Conservation (phyloP, 768 basidiomycete species). For the Lactarius sanguifluus region DNA sequence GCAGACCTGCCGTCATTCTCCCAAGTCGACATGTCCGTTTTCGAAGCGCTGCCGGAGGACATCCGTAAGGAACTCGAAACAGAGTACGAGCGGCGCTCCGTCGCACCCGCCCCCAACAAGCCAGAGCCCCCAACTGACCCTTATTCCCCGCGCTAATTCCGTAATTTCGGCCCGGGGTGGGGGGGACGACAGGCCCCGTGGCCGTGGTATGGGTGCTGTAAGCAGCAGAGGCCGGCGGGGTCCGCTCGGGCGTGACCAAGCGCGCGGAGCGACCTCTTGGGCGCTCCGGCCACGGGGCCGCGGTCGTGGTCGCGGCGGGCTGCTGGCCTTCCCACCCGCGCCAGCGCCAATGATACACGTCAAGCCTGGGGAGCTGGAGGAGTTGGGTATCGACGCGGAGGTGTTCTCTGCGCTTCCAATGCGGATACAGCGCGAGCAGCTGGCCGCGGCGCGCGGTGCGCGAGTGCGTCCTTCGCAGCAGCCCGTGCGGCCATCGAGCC, state of each 20-base stretch:
- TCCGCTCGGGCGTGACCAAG: neutral
- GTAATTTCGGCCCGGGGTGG: slow-evolving; percentile 9
- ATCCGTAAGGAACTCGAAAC: slow-evolving; percentile 65
- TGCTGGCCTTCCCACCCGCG: slow-evolving; percentile 38
- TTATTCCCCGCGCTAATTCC: slow-evolving; percentile 14
- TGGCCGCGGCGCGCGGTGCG: slow-evolving; percentile 56
- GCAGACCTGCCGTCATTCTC: slow-evolving; percentile 64
- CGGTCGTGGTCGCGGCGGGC: neutral
- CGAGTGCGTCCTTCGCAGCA: slow-evolving; percentile 32
- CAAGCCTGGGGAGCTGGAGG: slow-evolving; percentile 55
- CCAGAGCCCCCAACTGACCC: slow-evolving; percentile 23
- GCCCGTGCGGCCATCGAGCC: slow-evolving; percentile 17
- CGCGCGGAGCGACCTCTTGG: slow-evolving; percentile 6
- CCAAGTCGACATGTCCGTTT: slow-evolving; percentile 69
- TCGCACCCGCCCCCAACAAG: slow-evolving; percentile 43
- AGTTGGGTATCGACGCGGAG: slow-evolving; percentile 70
- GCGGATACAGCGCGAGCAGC: slow-evolving; percentile 70
- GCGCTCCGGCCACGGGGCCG: neutral
- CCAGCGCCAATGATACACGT: slow-evolving; percentile 39
- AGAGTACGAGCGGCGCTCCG: slow-evolving; percentile 64
- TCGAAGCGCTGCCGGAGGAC: slow-evolving; percentile 68
- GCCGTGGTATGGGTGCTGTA: slow-evolving; percentile 19
- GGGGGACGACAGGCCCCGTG: slow-evolving; percentile 11
- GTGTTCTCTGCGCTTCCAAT: slow-evolving; percentile 66
- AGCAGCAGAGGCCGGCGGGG: slow-evolving; percentile 2